phyloP scores from a whole-genome alignment of 495 filamentous ascomycete genomes.

The Aspergillus baeticus region DNA sequence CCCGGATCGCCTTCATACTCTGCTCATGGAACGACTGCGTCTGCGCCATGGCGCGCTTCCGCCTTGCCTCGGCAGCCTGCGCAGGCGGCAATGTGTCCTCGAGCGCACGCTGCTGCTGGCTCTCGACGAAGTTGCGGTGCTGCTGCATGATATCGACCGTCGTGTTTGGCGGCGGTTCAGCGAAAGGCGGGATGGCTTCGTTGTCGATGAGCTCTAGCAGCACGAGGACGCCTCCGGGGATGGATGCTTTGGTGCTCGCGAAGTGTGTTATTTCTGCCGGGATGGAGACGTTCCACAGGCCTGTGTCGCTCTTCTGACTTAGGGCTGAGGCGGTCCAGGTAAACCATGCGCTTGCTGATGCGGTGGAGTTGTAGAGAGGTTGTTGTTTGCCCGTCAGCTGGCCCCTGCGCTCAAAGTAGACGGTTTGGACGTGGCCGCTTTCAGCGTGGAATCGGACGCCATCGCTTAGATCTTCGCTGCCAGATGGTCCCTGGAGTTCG shows the following conservation, averaged over 20 bases:
- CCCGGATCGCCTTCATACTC: neutral
- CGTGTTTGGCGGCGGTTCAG: neutral
- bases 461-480: neutral
- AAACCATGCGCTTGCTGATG: neutral
- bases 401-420: neutral
- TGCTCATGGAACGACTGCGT: neutral
- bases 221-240: constrained; percentile 1
- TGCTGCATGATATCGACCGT: neutral
- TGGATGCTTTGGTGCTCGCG: neutral
- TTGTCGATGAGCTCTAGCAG: neutral
- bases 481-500: neutral
- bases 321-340: neutral
- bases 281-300: constrained; percentile 4
- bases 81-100: constrained; percentile 2
- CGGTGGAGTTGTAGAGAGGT: neutral
- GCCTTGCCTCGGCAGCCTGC: neutral
- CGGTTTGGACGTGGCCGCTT: neutral
- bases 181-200: neutral
- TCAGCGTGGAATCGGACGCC: neutral
- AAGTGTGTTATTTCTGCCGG: neutral
- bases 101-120: neutral
- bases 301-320: constrained; percentile 1
- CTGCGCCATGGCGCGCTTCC: neutral
- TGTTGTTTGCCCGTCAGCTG: neutral
- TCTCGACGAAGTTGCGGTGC: neutral